phyloP scores from a whole-genome alignment of 1,139 yeast genomes.

The Diutina catenulata region DNA sequence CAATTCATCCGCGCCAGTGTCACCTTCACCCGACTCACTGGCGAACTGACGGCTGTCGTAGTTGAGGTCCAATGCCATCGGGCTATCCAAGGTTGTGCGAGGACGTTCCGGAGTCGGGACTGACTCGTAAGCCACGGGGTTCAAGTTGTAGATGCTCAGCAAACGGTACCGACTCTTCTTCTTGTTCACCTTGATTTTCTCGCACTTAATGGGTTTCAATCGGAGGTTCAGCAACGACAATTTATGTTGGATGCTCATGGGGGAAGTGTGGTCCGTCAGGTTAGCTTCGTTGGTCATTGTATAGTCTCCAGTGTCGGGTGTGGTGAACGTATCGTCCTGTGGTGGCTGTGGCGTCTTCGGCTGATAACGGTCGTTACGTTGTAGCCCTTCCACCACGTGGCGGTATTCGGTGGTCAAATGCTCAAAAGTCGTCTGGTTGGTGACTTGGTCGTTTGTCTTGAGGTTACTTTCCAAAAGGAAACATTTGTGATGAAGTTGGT shows the following conservation, averaged over 20 bases:
- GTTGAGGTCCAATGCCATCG: too few relatives aligned
- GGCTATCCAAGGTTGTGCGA: too few relatives aligned
- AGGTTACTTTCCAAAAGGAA: slow-evolving; percentile 25
- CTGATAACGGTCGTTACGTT: neutral
- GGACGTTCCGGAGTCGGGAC: too few relatives aligned
- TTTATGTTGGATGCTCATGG: slow-evolving; percentile 11
- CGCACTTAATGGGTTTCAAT: slow-evolving; percentile 30
- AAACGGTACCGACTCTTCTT: slow-evolving; percentile 31
- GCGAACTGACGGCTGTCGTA: too few relatives aligned
- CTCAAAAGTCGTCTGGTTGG: slow-evolving; percentile 38
- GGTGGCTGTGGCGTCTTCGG: slow-evolving; percentile 21
- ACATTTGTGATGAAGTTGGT: slow-evolving; percentile 21
- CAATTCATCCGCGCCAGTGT: too few relatives aligned
- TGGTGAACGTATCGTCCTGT: slow-evolving; percentile 24
- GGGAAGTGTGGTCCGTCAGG: slow-evolving; percentile 5
- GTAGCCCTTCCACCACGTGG: slow-evolving; percentile 10
- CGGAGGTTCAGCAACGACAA: slow-evolving; percentile 27
- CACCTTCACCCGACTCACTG: too few relatives aligned
- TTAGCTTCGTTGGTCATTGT: slow-evolving; percentile 8
- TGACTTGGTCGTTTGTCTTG: slow-evolving; percentile 19
- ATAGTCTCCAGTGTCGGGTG: slow-evolving; percentile 15
- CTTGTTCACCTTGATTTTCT: slow-evolving; percentile 21
- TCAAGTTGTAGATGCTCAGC: slow-evolving; percentile 26
- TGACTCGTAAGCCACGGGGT: too few relatives aligned
- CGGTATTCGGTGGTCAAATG: slow-evolving; percentile 35